Evolutionary conservation across 2,329 filamentous ascomycete genomes (phyloP), one percentile per base, ranked within the genome.

Genomic region (Cladophialophora chaetospira): DNA sequence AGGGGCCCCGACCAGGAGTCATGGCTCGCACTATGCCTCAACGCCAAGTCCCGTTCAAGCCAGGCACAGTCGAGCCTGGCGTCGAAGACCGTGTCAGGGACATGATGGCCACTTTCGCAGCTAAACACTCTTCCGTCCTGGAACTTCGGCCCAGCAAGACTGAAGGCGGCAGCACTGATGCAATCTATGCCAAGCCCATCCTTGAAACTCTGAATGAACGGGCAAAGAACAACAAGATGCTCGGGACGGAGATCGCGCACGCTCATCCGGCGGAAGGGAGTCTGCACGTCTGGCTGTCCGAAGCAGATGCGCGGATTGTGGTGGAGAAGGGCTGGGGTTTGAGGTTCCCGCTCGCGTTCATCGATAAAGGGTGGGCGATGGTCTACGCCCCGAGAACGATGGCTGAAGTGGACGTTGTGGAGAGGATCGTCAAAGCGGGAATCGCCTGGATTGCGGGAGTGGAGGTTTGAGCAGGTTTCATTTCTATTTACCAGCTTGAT

Each of bases 21-120:
- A 50, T 60, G 35, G 33, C 53, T 3, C 57, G 61, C n/a, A 63
- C 61, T 4, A 63, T 63, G 61, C 61, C 61, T 4, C 61, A 63
- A 28, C 61, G 61, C 15, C 61, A 63, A 38, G 51, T 63, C 4
- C 61, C 61, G 3, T 63, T 60, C 48, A 45, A 56, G 25, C 3
- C 44, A 13, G 50, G 36, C 15, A 38, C 17, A 4, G 44, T 60
- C 1, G 57, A 52, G 1, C n/a, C 43, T 8, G 55, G 55, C 11
- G 60, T 61, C 9, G 46, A 48, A 13, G 60, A 58, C 8, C 55
- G 60, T 9, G 48, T 57, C 11, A 40, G 15, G 21, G 25, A 25
- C 3, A 40, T 55, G 43, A 50, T 53, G 29, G 55, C 55, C 31
- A 51, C 42, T 0, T 48, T 63, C 17, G 61, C 57, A 1, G 48